Conservation (phyloP, 257 asterid genomes). For the Euphrasia confusa region DNA sequence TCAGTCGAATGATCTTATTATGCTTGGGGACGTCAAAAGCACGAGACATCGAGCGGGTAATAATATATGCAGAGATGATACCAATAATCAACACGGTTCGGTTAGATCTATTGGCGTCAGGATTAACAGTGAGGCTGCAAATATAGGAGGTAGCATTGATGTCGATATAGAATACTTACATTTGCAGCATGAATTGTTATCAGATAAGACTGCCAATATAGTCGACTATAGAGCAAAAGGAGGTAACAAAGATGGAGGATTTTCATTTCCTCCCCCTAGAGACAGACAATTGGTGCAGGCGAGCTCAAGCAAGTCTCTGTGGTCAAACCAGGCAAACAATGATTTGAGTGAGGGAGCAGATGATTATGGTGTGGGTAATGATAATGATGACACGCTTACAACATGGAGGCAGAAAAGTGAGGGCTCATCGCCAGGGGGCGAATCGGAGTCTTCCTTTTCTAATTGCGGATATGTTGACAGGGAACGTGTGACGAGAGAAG, state of each 20-base stretch:
- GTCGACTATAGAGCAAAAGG: conserved; percentile 39
- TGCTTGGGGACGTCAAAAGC: conserved; percentile 62
- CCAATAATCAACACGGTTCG: conserved; percentile 74
- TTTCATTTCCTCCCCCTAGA: conserved; percentile 92
- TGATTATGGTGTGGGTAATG: conserved; percentile 45
- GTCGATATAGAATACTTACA: conserved; percentile 76
- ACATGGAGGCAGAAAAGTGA: conserved; percentile 71
- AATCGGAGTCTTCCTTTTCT: conserved; percentile 79
- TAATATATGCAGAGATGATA: conserved; percentile 63
- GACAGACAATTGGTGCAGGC: conserved; percentile 58
- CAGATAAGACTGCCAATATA: conserved; percentile 42
- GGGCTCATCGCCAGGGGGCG: conserved; percentile 58
- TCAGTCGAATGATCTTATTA: conserved; percentile 65
- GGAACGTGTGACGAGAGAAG: conserved; percentile 50
- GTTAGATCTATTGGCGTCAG: conserved; percentile 99
- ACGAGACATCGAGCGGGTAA: conserved; percentile 57
- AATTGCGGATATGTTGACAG: conserved; percentile 64
- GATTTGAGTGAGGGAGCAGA: conserved; percentile 48
- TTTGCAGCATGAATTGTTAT: conserved; percentile 32
- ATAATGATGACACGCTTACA: conserved; percentile 60
- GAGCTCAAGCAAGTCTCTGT: conserved; percentile 49
- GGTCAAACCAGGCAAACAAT: conserved; percentile 60
- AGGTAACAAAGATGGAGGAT: conserved; percentile 60
- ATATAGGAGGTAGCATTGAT: conserved; percentile 87
- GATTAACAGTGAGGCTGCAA: conserved; percentile 90